Evolutionary conservation across 495 filamentous ascomycete genomes (phyloP).

Genomic region (Chlorociboria aeruginascens): DNA sequence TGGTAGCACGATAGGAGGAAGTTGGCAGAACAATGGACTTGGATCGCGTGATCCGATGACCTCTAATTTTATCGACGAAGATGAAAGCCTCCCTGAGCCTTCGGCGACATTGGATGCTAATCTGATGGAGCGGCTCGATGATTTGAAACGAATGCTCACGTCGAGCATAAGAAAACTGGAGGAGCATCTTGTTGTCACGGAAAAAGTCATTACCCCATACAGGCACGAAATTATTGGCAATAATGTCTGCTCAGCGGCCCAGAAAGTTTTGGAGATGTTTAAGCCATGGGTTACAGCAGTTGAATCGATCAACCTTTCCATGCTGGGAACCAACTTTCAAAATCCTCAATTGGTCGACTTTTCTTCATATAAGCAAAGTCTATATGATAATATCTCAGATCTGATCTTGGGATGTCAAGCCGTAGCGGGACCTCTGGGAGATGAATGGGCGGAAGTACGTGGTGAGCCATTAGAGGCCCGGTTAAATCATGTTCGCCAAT

Average conservation of each 20-base stretch:
- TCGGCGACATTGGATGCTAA: constrained; percentile 58
- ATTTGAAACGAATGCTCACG: constrained; percentile 67
- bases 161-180: constrained; percentile 76
- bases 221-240: constrained; percentile 65
- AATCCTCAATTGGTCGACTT: constrained; percentile 84
- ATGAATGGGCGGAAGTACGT: constrained; percentile 90
- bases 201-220: constrained; percentile 62
- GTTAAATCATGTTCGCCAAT: constrained; percentile 61
- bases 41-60: constrained; percentile 52
- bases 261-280: constrained; percentile 72
- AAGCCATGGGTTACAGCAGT: constrained; percentile 77
- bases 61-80: constrained; percentile 74
- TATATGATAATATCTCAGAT: constrained; percentile 89
- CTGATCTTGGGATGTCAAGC: constrained; percentile 76
- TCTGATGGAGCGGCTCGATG: constrained; percentile 72
- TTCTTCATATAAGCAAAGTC: constrained; percentile 73
- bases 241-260: constrained; percentile 57
- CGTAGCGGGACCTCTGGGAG: constrained; percentile 75
- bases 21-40: constrained; percentile 87
- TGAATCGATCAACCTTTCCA: constrained; percentile 76
- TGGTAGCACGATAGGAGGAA: constrained; percentile 69
- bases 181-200: constrained; percentile 60
- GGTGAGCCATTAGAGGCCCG: constrained; percentile 87
- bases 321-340: constrained; percentile 60
- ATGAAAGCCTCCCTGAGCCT: constrained; percentile 66